Conservation (phyloP, 768 basidiomycete species). For the Coprinopsis sp. region DNA sequence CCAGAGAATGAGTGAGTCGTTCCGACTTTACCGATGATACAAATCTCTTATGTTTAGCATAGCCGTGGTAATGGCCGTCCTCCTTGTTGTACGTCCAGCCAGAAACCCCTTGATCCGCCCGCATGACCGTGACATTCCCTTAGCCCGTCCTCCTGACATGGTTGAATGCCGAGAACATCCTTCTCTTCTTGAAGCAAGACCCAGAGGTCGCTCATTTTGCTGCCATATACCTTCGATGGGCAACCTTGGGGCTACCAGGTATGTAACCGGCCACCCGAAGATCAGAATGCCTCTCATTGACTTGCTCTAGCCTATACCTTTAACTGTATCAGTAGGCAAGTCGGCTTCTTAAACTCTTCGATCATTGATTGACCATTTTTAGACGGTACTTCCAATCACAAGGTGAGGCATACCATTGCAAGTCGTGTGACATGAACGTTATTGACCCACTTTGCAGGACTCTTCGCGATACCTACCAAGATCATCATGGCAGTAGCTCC, state of each 20-base stretch:
- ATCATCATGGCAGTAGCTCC: constrained; percentile 83
- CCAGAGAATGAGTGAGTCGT: constrained; percentile 73
- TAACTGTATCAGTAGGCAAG: constrained; percentile 41
- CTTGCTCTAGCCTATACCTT: constrained; percentile 41
- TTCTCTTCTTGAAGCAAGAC: constrained; percentile 74
- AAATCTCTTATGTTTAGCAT: not conserved
- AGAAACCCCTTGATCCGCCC: no score
- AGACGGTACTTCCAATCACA: constrained; percentile 65
- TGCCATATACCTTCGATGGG: constrained; percentile 68
- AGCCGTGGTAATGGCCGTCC: constrained; percentile 59
- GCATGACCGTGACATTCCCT: no score
- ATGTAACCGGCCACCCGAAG: constrained; percentile 11
- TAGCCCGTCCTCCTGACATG: constrained; percentile 64
- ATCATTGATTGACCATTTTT: constrained; percentile 3
- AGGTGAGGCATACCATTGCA: constrained; percentile 36
- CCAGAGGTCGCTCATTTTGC: constrained; percentile 80
- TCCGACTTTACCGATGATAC: not conserved
- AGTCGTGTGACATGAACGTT: not conserved
- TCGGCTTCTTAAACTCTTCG: not conserved
- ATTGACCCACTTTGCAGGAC: constrained; percentile 34
- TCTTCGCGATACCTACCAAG: constrained; percentile 82
- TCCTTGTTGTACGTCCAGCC: constrained; percentile 58
- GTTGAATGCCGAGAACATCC: constrained; percentile 76
- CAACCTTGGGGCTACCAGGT: constrained; percentile 76
- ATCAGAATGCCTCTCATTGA: not conserved